A percentile compares a stretch with the other conserved stretches of the same genome.
phyloP scores from a whole-genome alignment of 225 moss, liverwort and hornwort genomes.

The Polytrichum commune region DNA sequence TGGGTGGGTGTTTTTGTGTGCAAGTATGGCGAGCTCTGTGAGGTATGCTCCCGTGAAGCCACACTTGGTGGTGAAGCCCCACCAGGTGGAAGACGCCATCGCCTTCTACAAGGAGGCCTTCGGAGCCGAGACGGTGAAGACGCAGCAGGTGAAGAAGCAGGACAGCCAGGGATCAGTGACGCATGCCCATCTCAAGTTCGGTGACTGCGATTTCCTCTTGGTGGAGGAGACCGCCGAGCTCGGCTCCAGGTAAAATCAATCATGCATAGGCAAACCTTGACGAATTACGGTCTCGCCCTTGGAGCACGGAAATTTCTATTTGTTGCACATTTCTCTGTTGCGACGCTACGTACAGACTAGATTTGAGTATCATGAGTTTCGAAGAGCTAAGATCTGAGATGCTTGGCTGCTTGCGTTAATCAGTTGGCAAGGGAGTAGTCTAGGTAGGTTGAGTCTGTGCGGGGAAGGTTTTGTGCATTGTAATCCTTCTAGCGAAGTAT shows the following conservation, averaged over 20 bases:
- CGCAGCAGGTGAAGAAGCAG: slow-evolving; percentile 64
- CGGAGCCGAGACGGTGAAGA: slow-evolving; percentile 48
- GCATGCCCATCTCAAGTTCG: slow-evolving; percentile 62
- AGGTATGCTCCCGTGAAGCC: slow-evolving; percentile 53
- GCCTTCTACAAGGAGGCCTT: slow-evolving; percentile 64
- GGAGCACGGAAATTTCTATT: too few relatives aligned
- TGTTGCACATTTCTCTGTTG: too few relatives aligned
- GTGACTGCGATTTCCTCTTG: slow-evolving; percentile 46
- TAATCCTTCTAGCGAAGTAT: too few relatives aligned
- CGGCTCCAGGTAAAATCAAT: slow-evolving; percentile 28
- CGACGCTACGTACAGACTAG: too few relatives aligned
- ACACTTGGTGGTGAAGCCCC: slow-evolving; percentile 47
- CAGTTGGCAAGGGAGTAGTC: too few relatives aligned
- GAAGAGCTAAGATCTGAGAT: too few relatives aligned
- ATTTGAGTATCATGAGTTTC: too few relatives aligned
- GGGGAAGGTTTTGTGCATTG: too few relatives aligned
- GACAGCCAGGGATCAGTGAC: slow-evolving; percentile 34
- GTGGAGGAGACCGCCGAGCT: slow-evolving; percentile 51
- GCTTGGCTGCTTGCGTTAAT: too few relatives aligned
- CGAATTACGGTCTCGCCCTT: too few relatives aligned
- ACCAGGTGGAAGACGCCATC: slow-evolving; percentile 52
- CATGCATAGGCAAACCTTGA: too few relatives aligned
- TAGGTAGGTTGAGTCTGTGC: too few relatives aligned
- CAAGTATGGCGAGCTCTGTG: slow-evolving; percentile 24
- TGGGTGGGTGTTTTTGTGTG: neutral